Conservation (phyloP, 176 grass and related monocot species). For the Guadua angustifolia region DNA sequence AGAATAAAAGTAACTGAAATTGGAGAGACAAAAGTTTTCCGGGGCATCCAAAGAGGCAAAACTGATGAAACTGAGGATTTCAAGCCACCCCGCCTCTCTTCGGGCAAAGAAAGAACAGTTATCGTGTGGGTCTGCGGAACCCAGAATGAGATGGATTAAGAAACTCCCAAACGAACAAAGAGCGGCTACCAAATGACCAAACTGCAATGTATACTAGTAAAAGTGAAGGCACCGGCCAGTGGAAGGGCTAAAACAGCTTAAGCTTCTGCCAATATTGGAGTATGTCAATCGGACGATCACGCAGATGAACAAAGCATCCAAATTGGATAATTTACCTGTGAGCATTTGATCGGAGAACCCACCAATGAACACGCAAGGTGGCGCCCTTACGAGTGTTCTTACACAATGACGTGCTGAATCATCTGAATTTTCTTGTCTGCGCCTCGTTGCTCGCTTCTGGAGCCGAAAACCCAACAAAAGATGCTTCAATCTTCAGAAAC, state of each 20-base stretch:
- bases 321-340: background rate
- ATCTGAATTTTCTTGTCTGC: background rate
- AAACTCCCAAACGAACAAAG: background rate
- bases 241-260: slow-evolving; percentile 7
- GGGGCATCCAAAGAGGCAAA: background rate
- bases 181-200: background rate
- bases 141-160: background rate
- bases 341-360: slow-evolving; percentile 33
- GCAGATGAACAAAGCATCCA: background rate
- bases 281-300: background rate
- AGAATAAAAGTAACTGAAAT: background rate
- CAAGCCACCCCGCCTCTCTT: background rate
- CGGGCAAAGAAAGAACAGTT: background rate
- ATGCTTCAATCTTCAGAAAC: slow-evolving; percentile 8
- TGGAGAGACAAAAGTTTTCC: background rate
- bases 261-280: background rate
- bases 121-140: background rate
- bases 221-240: background rate
- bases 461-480: background rate
- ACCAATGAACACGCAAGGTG: background rate
- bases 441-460: background rate
- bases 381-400: background rate
- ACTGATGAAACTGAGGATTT: background rate
- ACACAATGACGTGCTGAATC: background rate
- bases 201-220: background rate